Conservation (phyloP, 2,329 filamentous ascomycete genomes). For the Trichoderma sp. region DNA sequence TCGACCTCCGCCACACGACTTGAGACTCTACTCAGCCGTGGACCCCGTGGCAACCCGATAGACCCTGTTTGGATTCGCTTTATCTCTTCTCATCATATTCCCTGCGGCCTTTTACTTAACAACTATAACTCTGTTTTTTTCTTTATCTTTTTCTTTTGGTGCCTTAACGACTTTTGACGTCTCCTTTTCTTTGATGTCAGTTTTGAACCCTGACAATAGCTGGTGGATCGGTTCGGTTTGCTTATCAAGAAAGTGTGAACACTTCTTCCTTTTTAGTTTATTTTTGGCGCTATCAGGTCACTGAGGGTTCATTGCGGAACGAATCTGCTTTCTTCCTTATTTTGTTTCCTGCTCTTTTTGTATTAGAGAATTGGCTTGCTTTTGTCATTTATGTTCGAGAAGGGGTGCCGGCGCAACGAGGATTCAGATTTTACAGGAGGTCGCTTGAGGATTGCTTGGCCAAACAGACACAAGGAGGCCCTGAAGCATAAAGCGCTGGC, state of each 20-base stretch:
- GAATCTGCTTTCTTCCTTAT: conserved; percentile 1
- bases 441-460: conserved; percentile 28
- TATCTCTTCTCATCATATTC: not conserved
- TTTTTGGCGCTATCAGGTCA: conserved; percentile 20
- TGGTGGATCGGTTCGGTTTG: conserved; percentile 15
- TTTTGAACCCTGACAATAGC: conserved; percentile 5
- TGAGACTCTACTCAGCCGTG: conserved; percentile 10
- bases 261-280: conserved; percentile 16
- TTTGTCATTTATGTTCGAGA: conserved; percentile 13
- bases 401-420: conserved; percentile 24
- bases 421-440: not conserved
- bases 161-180: conserved; percentile 18
- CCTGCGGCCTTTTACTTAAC: conserved; percentile 14
- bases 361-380: conserved; percentile 12
- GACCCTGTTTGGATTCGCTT: conserved; percentile 25
- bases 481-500: conserved; percentile 27
- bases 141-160: not conserved
- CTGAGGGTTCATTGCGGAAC: conserved; percentile 10
- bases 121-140: conserved; percentile 18
- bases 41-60: conserved; percentile 16
- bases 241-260: conserved; percentile 2
- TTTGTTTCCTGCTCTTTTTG: not conserved
- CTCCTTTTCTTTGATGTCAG: not conserved
- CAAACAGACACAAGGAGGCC: not conserved
- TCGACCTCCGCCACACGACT: conserved; percentile 13